Evolutionary conservation across 1,284 basidiomycete genomes (phyloP), one percentile per base, ranked within the genome.

Genomic region (Vanrija sp.): DNA sequence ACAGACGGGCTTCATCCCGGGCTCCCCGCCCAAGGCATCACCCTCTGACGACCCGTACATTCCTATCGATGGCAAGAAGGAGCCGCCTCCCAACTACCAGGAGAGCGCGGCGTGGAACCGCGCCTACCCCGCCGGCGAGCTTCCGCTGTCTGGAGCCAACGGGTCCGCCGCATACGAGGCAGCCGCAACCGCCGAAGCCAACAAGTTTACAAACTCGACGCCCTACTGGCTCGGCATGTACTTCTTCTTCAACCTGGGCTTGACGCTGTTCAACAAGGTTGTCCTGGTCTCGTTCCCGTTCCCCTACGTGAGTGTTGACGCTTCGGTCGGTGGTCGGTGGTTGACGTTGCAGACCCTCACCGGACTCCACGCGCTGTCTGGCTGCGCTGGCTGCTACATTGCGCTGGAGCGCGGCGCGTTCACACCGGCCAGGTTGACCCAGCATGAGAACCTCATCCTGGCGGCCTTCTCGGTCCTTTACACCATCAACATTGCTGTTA

Each of bases 241-340:
- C 78, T 94, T 97, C 66, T 75, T 79, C 56, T 87, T 94, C 81
- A 96, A 96, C 73, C 84, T 97, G 31, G 82, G 82, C 7, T 82
- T 96, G 59, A 96, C 93, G 1, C 78, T 97, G 41, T 94, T 90
- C 77, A 96, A 96, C 82, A 96, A 97, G 76, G 79, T 84, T 41
- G 85, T 96, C 10, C 83, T 96, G 54, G 85, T 88, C 49, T 83
- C 82, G 52, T 96, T 96, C 71, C 93, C 93, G 0, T 96, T 90
- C 68, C 92, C 93, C 4, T 96, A 94, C 60, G 76, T 77, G 65
- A 71, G 76, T 73, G 15, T 4, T 9, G 16, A 23, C 3, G 35
- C 18, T 35, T 19, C 16, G 7, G 31, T n/a, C n/a, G 41, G 15
- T 24, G 20, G 14, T 18, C n/a, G 55, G 47, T 54, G 49, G 41